Evolutionary conservation across 208 protist genomes (phyloP).

Genomic region (Hexamita inflata): DNA sequence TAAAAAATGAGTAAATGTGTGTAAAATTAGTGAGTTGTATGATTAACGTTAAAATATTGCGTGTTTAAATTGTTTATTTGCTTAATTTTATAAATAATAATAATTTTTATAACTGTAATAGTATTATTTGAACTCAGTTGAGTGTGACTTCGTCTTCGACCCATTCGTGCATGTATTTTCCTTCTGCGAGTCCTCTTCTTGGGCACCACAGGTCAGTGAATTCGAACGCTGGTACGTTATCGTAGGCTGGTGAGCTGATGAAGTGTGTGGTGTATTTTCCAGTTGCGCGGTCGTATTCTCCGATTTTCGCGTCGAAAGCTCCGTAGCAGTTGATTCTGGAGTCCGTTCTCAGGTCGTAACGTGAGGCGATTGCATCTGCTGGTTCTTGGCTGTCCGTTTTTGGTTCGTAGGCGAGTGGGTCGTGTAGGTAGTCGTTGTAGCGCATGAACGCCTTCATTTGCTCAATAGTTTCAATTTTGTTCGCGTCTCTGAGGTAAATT

Average conservation of each 20-base stretch:
- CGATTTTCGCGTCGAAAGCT: slow-evolving; percentile 1
- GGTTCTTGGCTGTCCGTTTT: background rate
- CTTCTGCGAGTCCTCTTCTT: slow-evolving; percentile 14
- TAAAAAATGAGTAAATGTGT: too few species aligned
- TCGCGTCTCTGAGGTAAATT: background rate
- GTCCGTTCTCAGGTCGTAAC: slow-evolving; percentile 2
- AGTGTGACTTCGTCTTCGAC: too few species aligned
- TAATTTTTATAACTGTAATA: too few species aligned
- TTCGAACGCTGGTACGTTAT: background rate
- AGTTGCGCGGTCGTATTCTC: background rate
- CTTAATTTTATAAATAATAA: too few species aligned
- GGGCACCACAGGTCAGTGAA: slow-evolving; percentile 11
- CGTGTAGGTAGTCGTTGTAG: background rate
- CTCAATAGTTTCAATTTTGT: background rate
- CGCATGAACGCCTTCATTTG: slow-evolving; percentile 7
- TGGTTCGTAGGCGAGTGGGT: background rate
- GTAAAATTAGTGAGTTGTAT: too few species aligned
- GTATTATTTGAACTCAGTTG: too few species aligned
- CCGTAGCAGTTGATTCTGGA: background rate
- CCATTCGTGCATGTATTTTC: background rate
- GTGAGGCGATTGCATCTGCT: background rate
- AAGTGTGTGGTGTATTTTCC: background rate
- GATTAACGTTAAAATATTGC: too few species aligned
- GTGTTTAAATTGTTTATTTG: too few species aligned
- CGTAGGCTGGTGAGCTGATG: background rate